Base-by-base conservation (phyloP, 345 rosid species). In the Eucalyptus tenuipes region DNA sequence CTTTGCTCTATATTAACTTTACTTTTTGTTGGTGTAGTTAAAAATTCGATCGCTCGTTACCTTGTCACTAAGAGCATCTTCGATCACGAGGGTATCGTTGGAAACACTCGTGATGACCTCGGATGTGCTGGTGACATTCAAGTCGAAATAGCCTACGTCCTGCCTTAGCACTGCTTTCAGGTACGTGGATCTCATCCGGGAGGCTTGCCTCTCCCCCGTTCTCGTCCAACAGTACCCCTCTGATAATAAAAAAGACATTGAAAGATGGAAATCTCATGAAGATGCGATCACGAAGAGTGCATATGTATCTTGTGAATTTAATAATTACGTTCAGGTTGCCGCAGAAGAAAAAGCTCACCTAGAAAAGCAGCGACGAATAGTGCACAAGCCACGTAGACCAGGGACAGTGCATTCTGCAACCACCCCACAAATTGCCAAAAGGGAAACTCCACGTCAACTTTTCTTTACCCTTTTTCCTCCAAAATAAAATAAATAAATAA, bases 351-450 rank as follows among this genome's bases (percentile, higher is more conserved):
- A 24, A 25, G 91, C 47, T 55, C 64, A 97, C 98, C 99, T 48
- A 97, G 91, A 90, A 97, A 97, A 93, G 98, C 94, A 66, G 91
- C 90, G 88, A 95, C 71, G 95, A 97, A 95, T 88, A 94, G 90
- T 80, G 93, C 98, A 87, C 92, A 92, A 86, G 99, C 98, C 90
- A 96, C 87, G 90, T 94, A 95, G 75, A 96, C 88, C 94, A 97
- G 89, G 80, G 91, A 89, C 86, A 94, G 87, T 57, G 98, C 90
- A 88, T 97, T 97, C 98, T 96, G 96, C 25, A 55, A 4, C 15
- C 81, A 53, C 22, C 84, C 55, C 37, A 91, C 31, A 10, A 8
- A 31, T 17, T n/a, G 27, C 42, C 49, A 85, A 24, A 2, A 85
- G 87, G 44, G 1, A 31, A 16, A 37, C 55, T 71, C 27, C 71